Conservation (phyloP, 805 yeast genomes). For the Starmera caribaea region DNA sequence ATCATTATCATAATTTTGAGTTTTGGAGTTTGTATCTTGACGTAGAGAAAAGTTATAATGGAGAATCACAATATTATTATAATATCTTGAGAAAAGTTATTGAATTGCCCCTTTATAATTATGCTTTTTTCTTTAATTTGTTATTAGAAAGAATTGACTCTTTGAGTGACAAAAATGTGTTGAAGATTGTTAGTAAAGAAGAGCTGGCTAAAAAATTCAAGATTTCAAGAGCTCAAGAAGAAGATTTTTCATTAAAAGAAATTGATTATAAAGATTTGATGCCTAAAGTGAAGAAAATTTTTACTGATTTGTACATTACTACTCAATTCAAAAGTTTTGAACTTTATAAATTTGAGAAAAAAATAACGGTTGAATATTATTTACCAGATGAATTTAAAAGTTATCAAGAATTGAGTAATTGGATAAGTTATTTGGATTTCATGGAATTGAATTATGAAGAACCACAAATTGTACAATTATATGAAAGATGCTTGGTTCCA, state of each 20-base stretch:
- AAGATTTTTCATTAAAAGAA: conserved; percentile 1
- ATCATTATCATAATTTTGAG: conserved; percentile 39
- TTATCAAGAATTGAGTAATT: conserved; percentile 40
- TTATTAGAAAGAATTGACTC: conserved; percentile 24
- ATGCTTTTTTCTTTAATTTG: conserved; percentile 33
- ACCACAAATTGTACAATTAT: conserved; percentile 21
- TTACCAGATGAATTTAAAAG: conserved; percentile 22
- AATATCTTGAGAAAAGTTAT: conserved; percentile 35
- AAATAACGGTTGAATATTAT: conserved; percentile 27
- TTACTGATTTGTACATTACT: conserved; percentile 43
- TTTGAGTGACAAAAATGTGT: conserved; percentile 4
- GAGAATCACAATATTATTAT: conserved; percentile 13
- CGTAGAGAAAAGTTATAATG: conserved; percentile 29
- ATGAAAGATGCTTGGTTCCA: conserved; percentile 38
- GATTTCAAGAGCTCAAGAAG: conserved; percentile 1
- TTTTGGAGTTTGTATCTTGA: conserved; percentile 42
- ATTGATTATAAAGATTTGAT: conserved; percentile 20
- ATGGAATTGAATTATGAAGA: conserved; percentile 28
- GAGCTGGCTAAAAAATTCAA: conserved; percentile 16
- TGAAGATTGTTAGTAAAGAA: conserved; percentile 5
- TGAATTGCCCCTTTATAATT: conserved; percentile 50
- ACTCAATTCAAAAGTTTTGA: conserved; percentile 45
- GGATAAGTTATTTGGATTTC: conserved; percentile 50
- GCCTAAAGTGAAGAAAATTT: conserved; percentile 33
- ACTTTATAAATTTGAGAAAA: conserved; percentile 38